Evolutionary conservation across 2,329 filamentous ascomycete species (phyloP).

Genomic region (Arthrobotrys megalospora): DNA sequence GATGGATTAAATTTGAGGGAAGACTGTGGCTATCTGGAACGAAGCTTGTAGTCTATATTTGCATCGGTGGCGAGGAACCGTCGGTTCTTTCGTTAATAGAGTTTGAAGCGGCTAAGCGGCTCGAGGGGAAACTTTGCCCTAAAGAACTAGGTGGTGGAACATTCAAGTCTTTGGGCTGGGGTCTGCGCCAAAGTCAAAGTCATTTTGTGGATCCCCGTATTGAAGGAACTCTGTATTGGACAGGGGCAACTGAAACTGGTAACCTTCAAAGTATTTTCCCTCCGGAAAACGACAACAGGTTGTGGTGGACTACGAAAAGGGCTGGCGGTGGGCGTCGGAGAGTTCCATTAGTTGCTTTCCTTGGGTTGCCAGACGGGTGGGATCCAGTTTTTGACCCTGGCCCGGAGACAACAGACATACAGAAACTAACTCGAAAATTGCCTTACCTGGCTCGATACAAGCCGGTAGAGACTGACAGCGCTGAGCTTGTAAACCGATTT

Average conservation of each 20-base stretch:
- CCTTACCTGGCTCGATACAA: conserved; percentile 36
- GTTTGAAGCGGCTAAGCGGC: neutral
- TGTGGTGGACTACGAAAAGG: conserved; percentile 24
- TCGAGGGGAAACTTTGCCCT: conserved; percentile 21
- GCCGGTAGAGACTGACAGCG: conserved; percentile 25
- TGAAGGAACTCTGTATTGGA: conserved; percentile 23
- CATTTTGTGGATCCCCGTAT: conserved; percentile 32
- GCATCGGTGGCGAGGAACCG: neutral
- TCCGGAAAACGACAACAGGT: conserved; percentile 28
- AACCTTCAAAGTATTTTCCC: conserved; percentile 7
- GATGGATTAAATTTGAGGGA: conserved; percentile 24
- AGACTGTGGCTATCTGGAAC: conserved; percentile 14
- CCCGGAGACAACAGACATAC: neutral
- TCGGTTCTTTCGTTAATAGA: conserved; percentile 5
- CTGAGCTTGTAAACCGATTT: conserved; percentile 3
- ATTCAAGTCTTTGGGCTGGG: conserved; percentile 31
- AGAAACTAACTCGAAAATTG: conserved; percentile 22
- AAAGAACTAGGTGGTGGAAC: conserved; percentile 12
- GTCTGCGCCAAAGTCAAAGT: conserved; percentile 1
- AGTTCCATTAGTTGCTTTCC: conserved; percentile 23
- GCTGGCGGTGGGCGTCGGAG: neutral
- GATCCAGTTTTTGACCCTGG: neutral
- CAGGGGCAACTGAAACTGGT: neutral
- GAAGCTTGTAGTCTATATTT: conserved; percentile 28
- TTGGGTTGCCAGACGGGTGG: neutral